These are phyloP conservation scores for Xylariaceae sp. DNA, from an alignment of 2,329 filamentous ascomycete genomes.

Conservation along the genomic window DNA sequence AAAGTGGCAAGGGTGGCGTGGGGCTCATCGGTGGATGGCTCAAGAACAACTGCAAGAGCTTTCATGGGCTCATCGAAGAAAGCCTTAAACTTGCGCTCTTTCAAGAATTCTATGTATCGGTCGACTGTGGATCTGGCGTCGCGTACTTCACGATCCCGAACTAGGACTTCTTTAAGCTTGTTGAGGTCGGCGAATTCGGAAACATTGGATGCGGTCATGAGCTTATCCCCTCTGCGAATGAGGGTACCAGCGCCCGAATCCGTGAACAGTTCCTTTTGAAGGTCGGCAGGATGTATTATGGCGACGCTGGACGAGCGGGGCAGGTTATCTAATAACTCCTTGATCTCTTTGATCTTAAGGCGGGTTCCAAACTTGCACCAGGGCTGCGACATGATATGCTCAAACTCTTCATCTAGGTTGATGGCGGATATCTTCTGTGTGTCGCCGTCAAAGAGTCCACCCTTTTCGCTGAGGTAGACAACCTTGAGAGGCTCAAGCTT, in stretches of 20 bases:
- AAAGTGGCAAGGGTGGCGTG: slow-evolving; percentile 84
- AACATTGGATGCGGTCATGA: slow-evolving; percentile 66
- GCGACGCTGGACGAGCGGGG: slow-evolving; percentile 91
- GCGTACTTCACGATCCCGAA: slow-evolving; percentile 74
- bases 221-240: slow-evolving; percentile 86
- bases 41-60: slow-evolving; percentile 81
- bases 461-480: slow-evolving; percentile 97
- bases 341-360: slow-evolving; percentile 96
- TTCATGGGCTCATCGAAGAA: slow-evolving; percentile 96
- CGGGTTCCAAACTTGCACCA: slow-evolving; percentile 95
- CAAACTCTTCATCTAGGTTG: slow-evolving; percentile 95
- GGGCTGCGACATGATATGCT: slow-evolving; percentile 82
- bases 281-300: slow-evolving; percentile 91
- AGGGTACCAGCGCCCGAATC: slow-evolving; percentile 91
- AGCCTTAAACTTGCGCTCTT: slow-evolving; percentile 75
- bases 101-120: slow-evolving; percentile 74
- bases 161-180: slow-evolving; percentile 73
- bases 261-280: slow-evolving; percentile 95
- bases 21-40: slow-evolving; percentile 57
- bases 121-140: slow-evolving; percentile 81
- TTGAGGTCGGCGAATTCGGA: slow-evolving; percentile 69
- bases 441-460: slow-evolving; percentile 88
- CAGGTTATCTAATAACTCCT: slow-evolving; percentile 81
- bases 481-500: slow-evolving; percentile 92
- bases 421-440: slow-evolving; percentile 94